Percentiles rank a stretch among this genome's conserved stretches.
phyloP scores from a whole-genome alignment of 164 flowering plant genomes.

The Liriodendron chinense region DNA sequence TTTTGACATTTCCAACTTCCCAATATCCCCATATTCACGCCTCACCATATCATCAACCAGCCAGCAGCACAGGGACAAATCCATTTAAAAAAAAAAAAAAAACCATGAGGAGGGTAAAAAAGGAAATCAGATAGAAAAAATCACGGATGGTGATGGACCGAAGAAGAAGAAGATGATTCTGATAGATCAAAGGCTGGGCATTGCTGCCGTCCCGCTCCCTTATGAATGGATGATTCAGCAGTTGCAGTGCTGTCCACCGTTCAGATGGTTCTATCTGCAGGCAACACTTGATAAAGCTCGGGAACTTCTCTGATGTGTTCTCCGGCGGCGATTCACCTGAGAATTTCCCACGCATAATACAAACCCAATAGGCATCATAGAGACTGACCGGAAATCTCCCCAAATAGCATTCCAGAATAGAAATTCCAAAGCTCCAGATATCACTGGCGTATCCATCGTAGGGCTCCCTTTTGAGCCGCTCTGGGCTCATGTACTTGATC shows the following conservation, averaged over 20 bases:
- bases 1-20: too few species aligned
- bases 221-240: slow-evolving; percentile 52
- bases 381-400: slow-evolving; percentile 33
- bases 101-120: too few species aligned
- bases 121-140: too few species aligned
- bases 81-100: too few species aligned
- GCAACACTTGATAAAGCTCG: slow-evolving; percentile 40
- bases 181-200: too few species aligned
- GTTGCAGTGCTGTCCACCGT: slow-evolving; percentile 44
- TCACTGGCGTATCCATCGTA: slow-evolving; percentile 46
- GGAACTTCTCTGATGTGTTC: slow-evolving; percentile 38
- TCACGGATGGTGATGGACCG: too few species aligned
- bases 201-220: background rate
- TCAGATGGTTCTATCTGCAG: slow-evolving; percentile 51
- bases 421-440: slow-evolving; percentile 55
- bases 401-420: slow-evolving; percentile 39
- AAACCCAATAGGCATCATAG: slow-evolving; percentile 7
- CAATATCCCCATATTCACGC: too few species aligned
- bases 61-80: too few species aligned
- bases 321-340: slow-evolving; percentile 38
- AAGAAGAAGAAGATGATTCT: too few species aligned
- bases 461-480: slow-evolving; percentile 26
- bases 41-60: too few species aligned
- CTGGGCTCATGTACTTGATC: slow-evolving; percentile 64
- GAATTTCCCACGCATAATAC: slow-evolving; percentile 54